These are phyloP conservation scores for Nymphaea colorata DNA, from an alignment of 164 flowering plant genomes.

Conservation along the genomic window DNA sequence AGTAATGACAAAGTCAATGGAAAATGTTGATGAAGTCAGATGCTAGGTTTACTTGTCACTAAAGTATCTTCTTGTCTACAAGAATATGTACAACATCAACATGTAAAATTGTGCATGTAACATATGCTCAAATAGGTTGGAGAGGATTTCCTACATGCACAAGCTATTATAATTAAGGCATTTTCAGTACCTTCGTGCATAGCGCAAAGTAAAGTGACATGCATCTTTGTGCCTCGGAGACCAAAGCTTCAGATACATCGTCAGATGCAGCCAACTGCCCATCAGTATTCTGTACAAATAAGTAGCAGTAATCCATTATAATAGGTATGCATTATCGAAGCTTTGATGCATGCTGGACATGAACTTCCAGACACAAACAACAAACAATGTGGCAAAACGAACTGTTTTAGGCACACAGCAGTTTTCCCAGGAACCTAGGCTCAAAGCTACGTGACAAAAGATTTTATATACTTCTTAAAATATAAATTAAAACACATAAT, in stretches of 20 bases:
- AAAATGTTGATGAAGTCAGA: no score
- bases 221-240: slow-evolving; percentile 70
- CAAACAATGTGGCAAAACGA: background rate
- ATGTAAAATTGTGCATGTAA: background rate
- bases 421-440: no score
- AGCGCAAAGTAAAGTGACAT: slow-evolving; percentile 92
- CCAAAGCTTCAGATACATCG: slow-evolving; percentile 27
- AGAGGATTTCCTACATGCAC: background rate
- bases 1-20: no score
- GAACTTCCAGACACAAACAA: background rate
- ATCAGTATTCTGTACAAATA: background rate
- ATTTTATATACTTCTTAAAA: no score
- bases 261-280: slow-evolving; percentile 25
- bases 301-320: background rate
- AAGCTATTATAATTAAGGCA: background rate
- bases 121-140: no score
- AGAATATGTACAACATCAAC: background rate
- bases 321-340: no score
- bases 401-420: no score
- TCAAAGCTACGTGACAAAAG: no score
- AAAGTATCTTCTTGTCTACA: no score
- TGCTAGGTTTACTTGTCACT: no score
- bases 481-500: no score
- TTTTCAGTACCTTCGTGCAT: slow-evolving; percentile 70
- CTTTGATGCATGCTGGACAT: background rate